A percentile compares a stretch with the other conserved stretches of the same genome.
These are phyloP conservation scores for Arthrobotrys sphaeroides DNA, from an alignment of 2,329 filamentous ascomycete genomes.

Conservation along the genomic window DNA sequence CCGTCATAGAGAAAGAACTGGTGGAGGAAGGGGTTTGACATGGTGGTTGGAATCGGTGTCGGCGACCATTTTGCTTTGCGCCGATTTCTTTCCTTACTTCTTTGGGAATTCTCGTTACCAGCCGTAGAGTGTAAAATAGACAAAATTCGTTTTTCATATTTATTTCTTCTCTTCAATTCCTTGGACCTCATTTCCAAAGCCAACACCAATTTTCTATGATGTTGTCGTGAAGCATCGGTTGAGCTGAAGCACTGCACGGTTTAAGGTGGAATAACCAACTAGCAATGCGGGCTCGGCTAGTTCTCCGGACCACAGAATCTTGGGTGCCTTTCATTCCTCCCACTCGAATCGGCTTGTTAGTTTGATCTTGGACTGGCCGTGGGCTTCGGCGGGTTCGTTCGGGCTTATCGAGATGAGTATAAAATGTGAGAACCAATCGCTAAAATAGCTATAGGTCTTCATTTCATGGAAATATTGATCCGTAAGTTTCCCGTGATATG, in stretches of 20 bases:
- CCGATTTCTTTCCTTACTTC: slow-evolving; percentile 7
- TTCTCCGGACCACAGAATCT: slow-evolving; percentile 10
- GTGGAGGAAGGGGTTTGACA: not conserved
- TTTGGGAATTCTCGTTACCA: slow-evolving; percentile 14
- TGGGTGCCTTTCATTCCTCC: not conserved
- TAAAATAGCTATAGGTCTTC: too few relatives aligned
- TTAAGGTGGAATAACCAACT: not conserved
- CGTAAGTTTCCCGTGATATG: too few relatives aligned
- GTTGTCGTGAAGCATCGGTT: slow-evolving; percentile 33
- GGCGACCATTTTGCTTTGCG: not conserved
- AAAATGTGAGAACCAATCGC: too few relatives aligned
- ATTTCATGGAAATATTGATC: too few relatives aligned
- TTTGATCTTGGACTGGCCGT: slow-evolving; percentile 28
- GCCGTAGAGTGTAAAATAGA: slow-evolving; percentile 45
- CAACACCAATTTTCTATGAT: slow-evolving; percentile 9
- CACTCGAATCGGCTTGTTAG: not conserved
- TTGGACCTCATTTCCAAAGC: not conserved
- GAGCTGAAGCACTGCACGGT: not conserved
- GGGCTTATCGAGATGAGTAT: too few relatives aligned
- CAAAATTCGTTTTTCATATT: slow-evolving; percentile 4
- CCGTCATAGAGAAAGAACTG: slow-evolving; percentile 18
- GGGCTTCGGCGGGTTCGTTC: not conserved
- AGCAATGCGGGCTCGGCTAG: slow-evolving; percentile 8
- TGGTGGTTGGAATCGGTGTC: slow-evolving; percentile 4
- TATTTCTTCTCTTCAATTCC: not conserved